These are phyloP conservation scores for Lasiodiplodia theobromae DNA, from an alignment of 2,329 filamentous ascomycete genomes.

Conservation along the genomic window DNA sequence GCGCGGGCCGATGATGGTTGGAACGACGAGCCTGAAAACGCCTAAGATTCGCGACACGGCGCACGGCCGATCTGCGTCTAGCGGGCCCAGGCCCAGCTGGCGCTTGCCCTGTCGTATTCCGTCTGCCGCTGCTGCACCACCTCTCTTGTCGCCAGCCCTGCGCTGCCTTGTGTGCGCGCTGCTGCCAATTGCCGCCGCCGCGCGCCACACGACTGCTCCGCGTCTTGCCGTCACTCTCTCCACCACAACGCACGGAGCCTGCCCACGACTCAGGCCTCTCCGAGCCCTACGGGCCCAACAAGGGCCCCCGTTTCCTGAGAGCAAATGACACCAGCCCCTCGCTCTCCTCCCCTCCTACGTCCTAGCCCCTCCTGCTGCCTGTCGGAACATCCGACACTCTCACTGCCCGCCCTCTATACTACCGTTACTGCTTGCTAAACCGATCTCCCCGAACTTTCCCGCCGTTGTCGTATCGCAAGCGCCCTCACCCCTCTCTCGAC, in stretches of 20 bases:
- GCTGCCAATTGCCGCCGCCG: not conserved
- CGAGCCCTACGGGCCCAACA: constrained; percentile 20
- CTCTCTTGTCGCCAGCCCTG: not conserved
- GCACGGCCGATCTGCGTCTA: constrained; percentile 23
- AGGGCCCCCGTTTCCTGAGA: not conserved
- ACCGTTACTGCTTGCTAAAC: not conserved
- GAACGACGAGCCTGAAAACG: constrained; percentile 5
- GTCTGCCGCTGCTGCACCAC: not conserved
- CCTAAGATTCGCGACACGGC: constrained; percentile 22
- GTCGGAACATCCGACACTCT: constrained; percentile 16
- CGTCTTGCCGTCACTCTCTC: not conserved
- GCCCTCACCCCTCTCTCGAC: not conserved
- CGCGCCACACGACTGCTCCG: not conserved
- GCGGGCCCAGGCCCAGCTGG: not conserved
- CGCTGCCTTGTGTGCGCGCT: not conserved
- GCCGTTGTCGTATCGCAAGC: not conserved
- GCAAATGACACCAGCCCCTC: constrained; percentile 1
- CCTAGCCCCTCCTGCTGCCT: not conserved
- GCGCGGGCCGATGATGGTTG: not conserved
- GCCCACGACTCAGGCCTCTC: constrained; percentile 13
- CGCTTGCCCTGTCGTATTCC: constrained; percentile 20
- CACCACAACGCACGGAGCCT: not conserved
- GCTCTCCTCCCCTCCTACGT: not conserved
- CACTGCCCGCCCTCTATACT: not conserved
- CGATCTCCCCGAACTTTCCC: not conserved